Base-by-base conservation (phyloP, 2,329 filamentous ascomycete species). In the Nemania bipapillata region DNA sequence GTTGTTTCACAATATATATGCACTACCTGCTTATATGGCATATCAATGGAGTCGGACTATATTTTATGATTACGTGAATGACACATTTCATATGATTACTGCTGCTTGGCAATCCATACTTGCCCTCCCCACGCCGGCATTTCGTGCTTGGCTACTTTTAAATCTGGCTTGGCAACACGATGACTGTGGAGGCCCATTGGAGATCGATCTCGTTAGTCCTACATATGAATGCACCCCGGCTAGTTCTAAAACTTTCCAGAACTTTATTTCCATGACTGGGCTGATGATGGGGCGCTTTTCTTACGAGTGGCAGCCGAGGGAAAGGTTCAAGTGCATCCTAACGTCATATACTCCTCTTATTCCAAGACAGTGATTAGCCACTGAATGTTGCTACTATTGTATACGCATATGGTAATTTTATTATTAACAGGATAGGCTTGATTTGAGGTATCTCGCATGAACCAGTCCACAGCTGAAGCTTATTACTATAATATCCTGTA, bases 41-140 rank as follows among this genome's bases (percentile, higher is more conserved):
- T 22, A 28, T 42, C n/a, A n/a, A 56, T 40, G 40, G 35, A 56
- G 40, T 55, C 59, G 55, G n/a, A 28, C n/a, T 37, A 37, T 56
- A 63, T 63, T 42, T n/a, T 30, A 20, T n/a, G 17, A n/a, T 57
- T 35, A n/a, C 37, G 24, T 28, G 54, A 30, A 57, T 15, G 7
- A 42, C 35, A n/a, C 37, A 6, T 57, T 28, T 30, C 4, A n/a
- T 30, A 42, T 17, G 8, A 45, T 15, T 15, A 45, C 17, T 45
- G 17, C 17, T n/a, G n/a, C 40, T 45, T 45, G 40, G 40, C 40
- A 45, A 45, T 1, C 17, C 30, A 32, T 35, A 24, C 22, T 22
- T 26, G 11, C 9, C 32, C 26, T n/a, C 17, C 40, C 17, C 17
- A 7, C 40, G 40, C 4, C n/a, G 40, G 40, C 40, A 45, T 20